These are phyloP conservation scores for Camillea tinctor DNA, from an alignment of 2,329 filamentous ascomycete genomes.

Conservation along the genomic window DNA sequence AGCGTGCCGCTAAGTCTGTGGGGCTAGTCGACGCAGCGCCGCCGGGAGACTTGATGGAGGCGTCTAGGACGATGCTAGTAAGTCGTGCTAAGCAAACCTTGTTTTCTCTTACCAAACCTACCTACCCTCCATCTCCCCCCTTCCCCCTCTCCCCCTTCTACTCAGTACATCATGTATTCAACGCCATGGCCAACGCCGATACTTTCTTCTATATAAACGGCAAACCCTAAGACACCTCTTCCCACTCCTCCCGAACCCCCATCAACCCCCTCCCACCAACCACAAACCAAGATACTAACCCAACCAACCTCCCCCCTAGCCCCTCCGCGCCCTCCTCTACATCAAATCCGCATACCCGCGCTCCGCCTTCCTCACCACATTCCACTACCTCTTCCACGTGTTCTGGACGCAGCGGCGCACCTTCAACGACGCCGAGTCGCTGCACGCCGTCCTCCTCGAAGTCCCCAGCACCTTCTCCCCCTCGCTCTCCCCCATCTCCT, in stretches of 20 bases:
- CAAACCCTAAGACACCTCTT: too few relatives aligned
- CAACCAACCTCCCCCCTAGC: slow-evolving; percentile 25
- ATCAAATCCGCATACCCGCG: slow-evolving; percentile 58
- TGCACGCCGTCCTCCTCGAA: slow-evolving; percentile 18
- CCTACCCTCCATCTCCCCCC: too few relatives aligned
- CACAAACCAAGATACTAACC: neutral
- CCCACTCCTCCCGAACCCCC: neutral
- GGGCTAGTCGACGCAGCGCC: slow-evolving; percentile 37
- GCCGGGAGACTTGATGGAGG: slow-evolving; percentile 44
- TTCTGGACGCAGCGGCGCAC: slow-evolving; percentile 51
- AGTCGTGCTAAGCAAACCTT: neutral
- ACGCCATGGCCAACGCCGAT: neutral
- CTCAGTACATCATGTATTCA: neutral
- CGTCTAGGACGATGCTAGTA: slow-evolving; percentile 43
- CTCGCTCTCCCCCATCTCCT: slow-evolving; percentile 44
- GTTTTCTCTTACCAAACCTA: neutral
- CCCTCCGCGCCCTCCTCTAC: slow-evolving; percentile 65
- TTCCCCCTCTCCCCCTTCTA: neutral
- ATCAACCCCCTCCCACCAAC: neutral
- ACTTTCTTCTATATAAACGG: neutral
- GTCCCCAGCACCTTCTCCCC: slow-evolving; percentile 1
- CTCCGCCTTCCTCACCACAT: slow-evolving; percentile 50
- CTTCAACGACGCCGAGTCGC: slow-evolving; percentile 15
- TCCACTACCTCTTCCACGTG: slow-evolving; percentile 54
- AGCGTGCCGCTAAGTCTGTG: slow-evolving; percentile 38